These are phyloP conservation scores for Arachis stenosperma DNA, from an alignment of 306 rosid genomes.

Conservation along the genomic window DNA sequence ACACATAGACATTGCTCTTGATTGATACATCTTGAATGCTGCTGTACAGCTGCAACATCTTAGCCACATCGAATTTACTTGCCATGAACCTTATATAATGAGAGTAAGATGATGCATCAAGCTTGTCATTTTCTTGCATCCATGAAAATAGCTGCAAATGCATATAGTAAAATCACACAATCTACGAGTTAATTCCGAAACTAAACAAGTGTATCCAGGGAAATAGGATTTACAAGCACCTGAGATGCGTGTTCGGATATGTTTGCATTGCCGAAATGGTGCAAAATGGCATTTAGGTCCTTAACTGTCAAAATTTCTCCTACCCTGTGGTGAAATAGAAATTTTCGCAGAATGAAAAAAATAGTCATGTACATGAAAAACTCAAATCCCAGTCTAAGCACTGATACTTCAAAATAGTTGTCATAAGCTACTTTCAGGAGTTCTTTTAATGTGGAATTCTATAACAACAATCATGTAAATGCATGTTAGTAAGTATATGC, in stretches of 20 bases:
- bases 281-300: conserved; percentile 73
- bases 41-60: conserved; percentile 62
- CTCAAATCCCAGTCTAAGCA: neutral
- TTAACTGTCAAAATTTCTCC: conserved; percentile 65
- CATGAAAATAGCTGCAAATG: conserved; percentile 89
- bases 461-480: no score
- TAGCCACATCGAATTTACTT: conserved; percentile 61
- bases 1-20: conserved; percentile 60
- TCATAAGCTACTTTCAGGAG: no score
- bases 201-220: neutral
- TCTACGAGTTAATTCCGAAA: neutral
- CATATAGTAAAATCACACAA: conserved; percentile 47
- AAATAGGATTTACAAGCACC: conserved; percentile 47
- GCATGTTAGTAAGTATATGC: no score
- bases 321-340: conserved; percentile 40
- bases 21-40: conserved; percentile 61
- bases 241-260: conserved; percentile 64
- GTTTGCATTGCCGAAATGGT: conserved; percentile 60
- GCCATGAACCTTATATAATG: conserved; percentile 74
- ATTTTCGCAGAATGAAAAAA: conserved; percentile 1
- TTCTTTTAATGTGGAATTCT: no score
- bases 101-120: conserved; percentile 67
- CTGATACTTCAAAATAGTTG: no score
- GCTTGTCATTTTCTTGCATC: conserved; percentile 80
- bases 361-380: neutral